These are phyloP conservation scores for Xylaria multiplex DNA, from an alignment of 2,329 filamentous ascomycete species.

Conservation along the genomic window DNA sequence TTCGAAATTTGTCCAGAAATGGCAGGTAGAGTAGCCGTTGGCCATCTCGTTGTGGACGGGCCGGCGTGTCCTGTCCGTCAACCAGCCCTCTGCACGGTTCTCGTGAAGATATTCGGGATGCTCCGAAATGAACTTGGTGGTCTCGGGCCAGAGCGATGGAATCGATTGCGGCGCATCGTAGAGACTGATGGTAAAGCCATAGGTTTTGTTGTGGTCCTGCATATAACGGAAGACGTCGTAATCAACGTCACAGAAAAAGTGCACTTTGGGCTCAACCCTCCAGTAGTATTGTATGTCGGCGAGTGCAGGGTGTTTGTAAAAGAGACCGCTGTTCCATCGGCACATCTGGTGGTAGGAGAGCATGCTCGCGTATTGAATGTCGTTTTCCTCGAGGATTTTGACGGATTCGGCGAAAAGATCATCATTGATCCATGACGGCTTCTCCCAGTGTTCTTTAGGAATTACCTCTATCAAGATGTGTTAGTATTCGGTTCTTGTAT, in stretches of 20 bases:
- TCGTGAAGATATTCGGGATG: constrained; percentile 83
- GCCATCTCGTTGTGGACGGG: constrained; percentile 83
- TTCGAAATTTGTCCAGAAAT: constrained; percentile 99
- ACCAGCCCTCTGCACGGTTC: constrained; percentile 88
- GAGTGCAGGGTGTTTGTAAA: constrained; percentile 95
- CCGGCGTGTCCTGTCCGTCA: constrained; percentile 79
- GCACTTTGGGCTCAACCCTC: constrained; percentile 97
- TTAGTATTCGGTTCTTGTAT: constrained; percentile 43
- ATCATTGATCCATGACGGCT: constrained; percentile 90
- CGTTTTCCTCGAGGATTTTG: constrained; percentile 81
- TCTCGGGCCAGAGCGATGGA: constrained; percentile 93
- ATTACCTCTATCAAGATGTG: constrained; percentile 74
- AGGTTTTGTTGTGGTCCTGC: constrained; percentile 98
- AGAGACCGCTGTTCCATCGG: constrained; percentile 97
- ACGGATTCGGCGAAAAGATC: constrained; percentile 88
- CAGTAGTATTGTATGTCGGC: constrained; percentile 90
- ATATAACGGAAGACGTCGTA: constrained; percentile 99
- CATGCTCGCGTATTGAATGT: constrained; percentile 90
- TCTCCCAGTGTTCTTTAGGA: constrained; percentile 93
- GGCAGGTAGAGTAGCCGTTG: constrained; percentile 95
- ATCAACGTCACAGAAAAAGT: constrained; percentile 99
- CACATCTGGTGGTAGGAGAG: constrained; percentile 99
- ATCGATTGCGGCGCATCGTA: constrained; percentile 92
- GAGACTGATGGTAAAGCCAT: constrained; percentile 97
- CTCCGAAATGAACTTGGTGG: constrained; percentile 85